phyloP scores from a whole-genome alignment of 2,329 filamentous ascomycete species.

The Aspergillus piperis region DNA sequence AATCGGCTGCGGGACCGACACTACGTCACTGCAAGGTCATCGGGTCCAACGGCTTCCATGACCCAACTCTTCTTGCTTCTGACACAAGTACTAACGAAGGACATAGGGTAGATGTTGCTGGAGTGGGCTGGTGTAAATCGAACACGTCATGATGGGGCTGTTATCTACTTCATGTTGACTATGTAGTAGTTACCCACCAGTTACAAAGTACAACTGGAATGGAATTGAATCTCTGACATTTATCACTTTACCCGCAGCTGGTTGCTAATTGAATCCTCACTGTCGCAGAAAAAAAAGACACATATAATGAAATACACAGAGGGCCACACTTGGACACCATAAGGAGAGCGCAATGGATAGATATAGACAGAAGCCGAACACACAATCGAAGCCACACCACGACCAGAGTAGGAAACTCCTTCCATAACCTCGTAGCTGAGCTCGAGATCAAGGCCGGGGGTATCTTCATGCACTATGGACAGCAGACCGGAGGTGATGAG shows the following conservation, averaged over 20 bases:
- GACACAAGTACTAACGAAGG: not conserved
- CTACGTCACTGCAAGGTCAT: slow-evolving; percentile 6
- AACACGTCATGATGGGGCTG: slow-evolving; percentile 4
- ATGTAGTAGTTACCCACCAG: too few relatives aligned
- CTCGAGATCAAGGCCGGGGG: slow-evolving; percentile 30
- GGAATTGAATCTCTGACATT: slow-evolving; percentile 3
- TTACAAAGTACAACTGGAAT: too few relatives aligned
- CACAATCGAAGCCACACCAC: slow-evolving; percentile 27
- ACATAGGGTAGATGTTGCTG: not conserved
- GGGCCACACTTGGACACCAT: not conserved
- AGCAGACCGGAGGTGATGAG: slow-evolving; percentile 22
- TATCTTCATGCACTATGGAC: slow-evolving; percentile 40
- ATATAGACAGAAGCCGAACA: slow-evolving; percentile 19
- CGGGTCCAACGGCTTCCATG: slow-evolving; percentile 1
- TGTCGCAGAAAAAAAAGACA: slow-evolving; percentile 24
- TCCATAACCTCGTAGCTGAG: slow-evolving; percentile 26
- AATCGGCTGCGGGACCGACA: slow-evolving; percentile 1
- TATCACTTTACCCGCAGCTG: slow-evolving; percentile 9
- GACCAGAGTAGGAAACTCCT: slow-evolving; percentile 28
- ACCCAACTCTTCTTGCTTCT: not conserved
- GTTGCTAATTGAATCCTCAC: slow-evolving; percentile 1
- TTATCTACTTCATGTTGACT: too few relatives aligned
- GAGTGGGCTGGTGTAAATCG: not conserved
- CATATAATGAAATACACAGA: slow-evolving; percentile 1
- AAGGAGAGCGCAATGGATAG: not conserved